phyloP scores from a whole-genome alignment of 768 basidiomycete genomes.

The Auricularia heimuer region DNA sequence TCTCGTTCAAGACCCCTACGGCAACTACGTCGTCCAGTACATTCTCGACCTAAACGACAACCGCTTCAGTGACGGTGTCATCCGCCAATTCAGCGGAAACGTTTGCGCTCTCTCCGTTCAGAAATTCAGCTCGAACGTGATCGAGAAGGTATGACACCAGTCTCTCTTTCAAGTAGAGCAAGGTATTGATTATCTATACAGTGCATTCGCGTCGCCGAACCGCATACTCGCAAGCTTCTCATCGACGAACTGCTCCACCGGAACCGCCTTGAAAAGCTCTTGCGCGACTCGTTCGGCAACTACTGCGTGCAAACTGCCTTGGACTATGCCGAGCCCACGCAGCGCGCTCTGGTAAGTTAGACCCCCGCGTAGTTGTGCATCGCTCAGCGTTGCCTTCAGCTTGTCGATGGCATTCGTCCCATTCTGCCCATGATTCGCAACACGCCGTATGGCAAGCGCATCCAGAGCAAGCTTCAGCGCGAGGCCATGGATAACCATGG shows the following conservation, averaged over 20 bases:
- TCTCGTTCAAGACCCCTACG: slow-evolving; percentile 94
- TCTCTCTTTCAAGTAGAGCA: not conserved
- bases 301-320: slow-evolving; percentile 97
- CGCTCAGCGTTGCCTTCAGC: slow-evolving; percentile 19
- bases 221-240: slow-evolving; percentile 84
- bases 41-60: slow-evolving; percentile 97
- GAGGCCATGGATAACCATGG: slow-evolving; percentile 58
- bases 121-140: slow-evolving; percentile 99
- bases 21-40: slow-evolving; percentile 96
- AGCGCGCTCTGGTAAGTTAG: slow-evolving; percentile 58
- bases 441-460: slow-evolving; percentile 98
- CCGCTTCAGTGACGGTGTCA: slow-evolving; percentile 94
- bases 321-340: slow-evolving; percentile 93
- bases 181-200: slow-evolving; percentile 14
- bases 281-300: slow-evolving; percentile 94
- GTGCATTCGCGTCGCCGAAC: slow-evolving; percentile 91
- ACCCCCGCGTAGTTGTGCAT: not conserved
- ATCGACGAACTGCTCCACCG: slow-evolving; percentile 94
- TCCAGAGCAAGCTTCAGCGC: slow-evolving; percentile 96
- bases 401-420: slow-evolving; percentile 97
- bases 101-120: slow-evolving; percentile 96
- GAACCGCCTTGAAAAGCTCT: slow-evolving; percentile 85
- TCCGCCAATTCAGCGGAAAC: slow-evolving; percentile 95
- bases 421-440: slow-evolving; percentile 96
- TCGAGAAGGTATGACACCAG: slow-evolving; percentile 63